Evolutionary conservation across 169 alveolate species (phyloP).

Genomic region (Plasmodium cynomolgi): DNA sequence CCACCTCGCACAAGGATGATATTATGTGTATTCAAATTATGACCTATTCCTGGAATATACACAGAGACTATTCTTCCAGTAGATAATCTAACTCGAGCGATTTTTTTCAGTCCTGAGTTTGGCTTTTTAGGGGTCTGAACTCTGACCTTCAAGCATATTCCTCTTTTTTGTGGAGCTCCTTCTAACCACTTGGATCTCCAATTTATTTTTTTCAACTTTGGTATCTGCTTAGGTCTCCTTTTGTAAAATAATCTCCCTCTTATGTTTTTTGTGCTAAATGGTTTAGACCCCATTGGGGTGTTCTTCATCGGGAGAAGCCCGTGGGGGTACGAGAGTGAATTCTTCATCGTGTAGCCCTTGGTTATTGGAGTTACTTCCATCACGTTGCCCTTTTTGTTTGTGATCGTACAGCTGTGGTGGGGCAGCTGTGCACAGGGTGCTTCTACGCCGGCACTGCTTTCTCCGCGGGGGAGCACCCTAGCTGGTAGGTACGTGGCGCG

Average conservation of each 20-base stretch:
- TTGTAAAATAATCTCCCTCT: slow-evolving; percentile 85
- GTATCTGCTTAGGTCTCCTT: slow-evolving; percentile 86
- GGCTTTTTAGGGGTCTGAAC: slow-evolving; percentile 90
- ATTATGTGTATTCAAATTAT: slow-evolving; percentile 87
- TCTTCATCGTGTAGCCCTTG: neutral
- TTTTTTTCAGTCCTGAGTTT: slow-evolving; percentile 88
- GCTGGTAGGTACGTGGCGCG: neutral
- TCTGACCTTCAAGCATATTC: slow-evolving; percentile 83
- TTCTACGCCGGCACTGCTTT: neutral
- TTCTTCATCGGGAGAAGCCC: neutral
- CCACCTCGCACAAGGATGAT: slow-evolving; percentile 90
- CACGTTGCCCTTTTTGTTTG: too few relatives aligned
- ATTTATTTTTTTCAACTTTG: slow-evolving; percentile 84
- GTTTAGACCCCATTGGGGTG: neutral
- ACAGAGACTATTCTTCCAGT: slow-evolving; percentile 88
- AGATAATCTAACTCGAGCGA: slow-evolving; percentile 88
- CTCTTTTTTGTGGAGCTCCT: slow-evolving; percentile 88
- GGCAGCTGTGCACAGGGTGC: neutral
- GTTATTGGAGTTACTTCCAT: neutral
- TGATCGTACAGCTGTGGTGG: neutral
- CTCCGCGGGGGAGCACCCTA: neutral
- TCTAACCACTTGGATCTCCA: slow-evolving; percentile 88
- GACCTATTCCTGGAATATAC: slow-evolving; percentile 90
- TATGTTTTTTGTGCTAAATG: slow-evolving; percentile 83
- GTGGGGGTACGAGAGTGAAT: neutral